These are phyloP conservation scores for Limonium bicolor DNA, from an alignment of 148 eudicot species.

Conservation along the genomic window DNA sequence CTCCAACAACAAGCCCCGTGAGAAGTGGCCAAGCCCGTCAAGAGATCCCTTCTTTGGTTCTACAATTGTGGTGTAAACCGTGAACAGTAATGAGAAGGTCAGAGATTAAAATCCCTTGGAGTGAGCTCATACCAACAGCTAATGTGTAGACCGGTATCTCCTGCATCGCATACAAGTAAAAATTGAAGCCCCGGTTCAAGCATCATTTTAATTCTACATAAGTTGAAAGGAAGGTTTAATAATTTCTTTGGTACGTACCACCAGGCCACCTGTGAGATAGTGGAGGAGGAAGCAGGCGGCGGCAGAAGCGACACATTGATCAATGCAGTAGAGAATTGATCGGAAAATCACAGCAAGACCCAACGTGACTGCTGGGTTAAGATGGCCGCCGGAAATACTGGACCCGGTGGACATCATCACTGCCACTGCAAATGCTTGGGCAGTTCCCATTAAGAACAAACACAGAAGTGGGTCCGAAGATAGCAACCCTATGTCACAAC, in stretches of 20 bases:
- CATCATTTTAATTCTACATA: no score
- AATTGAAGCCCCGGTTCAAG: not conserved
- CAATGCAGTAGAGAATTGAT: conserved; percentile 57
- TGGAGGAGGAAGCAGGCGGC: conserved; percentile 62
- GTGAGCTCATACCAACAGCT: conserved; percentile 32
- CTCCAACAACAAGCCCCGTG: conserved; percentile 42
- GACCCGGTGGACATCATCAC: conserved; percentile 75
- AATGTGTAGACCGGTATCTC: conserved; percentile 50
- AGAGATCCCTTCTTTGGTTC: conserved; percentile 78
- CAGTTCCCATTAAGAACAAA: conserved; percentile 56
- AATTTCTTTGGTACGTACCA: no score
- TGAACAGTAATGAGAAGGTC: conserved; percentile 72
- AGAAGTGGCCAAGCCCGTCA: conserved; percentile 50
- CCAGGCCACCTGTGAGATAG: conserved; percentile 72
- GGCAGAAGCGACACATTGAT: conserved; percentile 59
- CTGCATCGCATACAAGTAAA: no score
- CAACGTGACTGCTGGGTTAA: conserved; percentile 73
- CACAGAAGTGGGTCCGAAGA: conserved; percentile 35
- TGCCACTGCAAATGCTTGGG: conserved; percentile 65
- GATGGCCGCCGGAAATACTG: conserved; percentile 68
- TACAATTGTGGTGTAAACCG: conserved; percentile 65
- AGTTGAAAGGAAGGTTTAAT: not conserved
- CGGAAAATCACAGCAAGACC: conserved; percentile 45
- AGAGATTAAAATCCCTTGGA: conserved; percentile 62
- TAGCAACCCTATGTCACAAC: conserved; percentile 29